These are phyloP conservation scores for Spiraea crenata DNA, from an alignment of 331 rosid genomes.

Conservation along the genomic window DNA sequence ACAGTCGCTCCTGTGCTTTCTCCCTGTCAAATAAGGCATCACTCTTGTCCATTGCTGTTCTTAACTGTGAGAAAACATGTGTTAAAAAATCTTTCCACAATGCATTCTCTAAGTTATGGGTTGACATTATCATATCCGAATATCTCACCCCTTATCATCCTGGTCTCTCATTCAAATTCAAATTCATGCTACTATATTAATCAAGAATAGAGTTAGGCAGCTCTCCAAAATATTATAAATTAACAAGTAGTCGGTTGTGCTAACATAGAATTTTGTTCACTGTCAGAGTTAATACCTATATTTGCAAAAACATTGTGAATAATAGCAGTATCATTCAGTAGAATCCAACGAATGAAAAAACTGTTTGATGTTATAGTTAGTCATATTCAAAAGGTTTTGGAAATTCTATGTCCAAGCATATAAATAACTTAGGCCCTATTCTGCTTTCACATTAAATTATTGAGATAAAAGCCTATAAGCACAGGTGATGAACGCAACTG, in stretches of 20 bases:
- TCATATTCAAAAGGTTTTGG: not conserved
- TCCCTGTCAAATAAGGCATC: constrained; percentile 84
- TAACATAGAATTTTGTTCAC: not conserved
- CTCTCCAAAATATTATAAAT: not conserved
- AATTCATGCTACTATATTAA: not conserved
- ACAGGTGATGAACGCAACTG: not conserved
- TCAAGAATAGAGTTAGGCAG: not conserved
- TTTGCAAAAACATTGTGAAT: not conserved
- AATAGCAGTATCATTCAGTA: not conserved
- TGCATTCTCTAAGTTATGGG: not conserved
- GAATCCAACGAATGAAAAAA: not conserved
- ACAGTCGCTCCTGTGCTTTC: constrained; percentile 87
- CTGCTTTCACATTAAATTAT: not conserved
- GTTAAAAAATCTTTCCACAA: not conserved
- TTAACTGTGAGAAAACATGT: constrained; percentile 44
- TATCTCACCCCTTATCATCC: not conserved
- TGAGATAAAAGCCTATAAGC: not conserved
- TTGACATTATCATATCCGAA: not conserved
- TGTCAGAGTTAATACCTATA: not conserved
- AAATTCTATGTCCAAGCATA: not conserved
- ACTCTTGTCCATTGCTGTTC: constrained; percentile 68
- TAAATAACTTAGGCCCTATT: not conserved
- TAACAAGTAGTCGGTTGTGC: not conserved
- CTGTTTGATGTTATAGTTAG: not conserved
- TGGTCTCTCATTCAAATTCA: not conserved